These are phyloP conservation scores for Saccharomycopsis amapae DNA, from an alignment of 805 yeast species.

Conservation along the genomic window DNA sequence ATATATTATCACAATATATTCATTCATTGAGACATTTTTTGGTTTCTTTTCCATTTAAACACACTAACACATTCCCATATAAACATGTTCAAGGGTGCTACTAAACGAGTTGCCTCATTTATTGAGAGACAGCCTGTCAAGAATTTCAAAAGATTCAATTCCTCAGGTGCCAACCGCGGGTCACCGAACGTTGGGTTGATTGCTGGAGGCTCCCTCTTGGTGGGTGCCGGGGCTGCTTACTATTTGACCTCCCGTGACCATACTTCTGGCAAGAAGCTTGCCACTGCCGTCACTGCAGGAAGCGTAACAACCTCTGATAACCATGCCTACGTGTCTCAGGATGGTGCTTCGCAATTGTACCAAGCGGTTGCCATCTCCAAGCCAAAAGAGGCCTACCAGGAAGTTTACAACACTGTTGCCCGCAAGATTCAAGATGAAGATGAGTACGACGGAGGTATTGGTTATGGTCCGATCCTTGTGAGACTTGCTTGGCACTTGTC, in stretches of 20 bases:
- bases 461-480: conserved; percentile 69
- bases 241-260: background rate
- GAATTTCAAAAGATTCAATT: no score
- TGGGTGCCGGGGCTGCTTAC: conserved; percentile 5
- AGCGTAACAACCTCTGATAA: conserved; percentile 2
- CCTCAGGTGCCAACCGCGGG: no score
- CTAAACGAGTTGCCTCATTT: no score
- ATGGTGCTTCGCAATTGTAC: background rate
- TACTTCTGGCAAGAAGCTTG: background rate
- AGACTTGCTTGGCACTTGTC: conserved; percentile 84
- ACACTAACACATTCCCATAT: no score
- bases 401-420: conserved; percentile 70
- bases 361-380: background rate
- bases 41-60: no score
- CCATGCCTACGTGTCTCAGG: background rate
- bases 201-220: background rate
- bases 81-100: no score
- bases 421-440: conserved; percentile 39
- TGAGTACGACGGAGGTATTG: conserved; percentile 58
- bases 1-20: no score
- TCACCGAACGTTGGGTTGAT: background rate
- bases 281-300: conserved; percentile 10
- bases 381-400: conserved; percentile 46
- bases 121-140: no score
- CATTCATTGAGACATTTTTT: no score